Evolutionary conservation across 2,329 filamentous ascomycete genomes (phyloP).

Genomic region (Neodidymelliopsis sp.): DNA sequence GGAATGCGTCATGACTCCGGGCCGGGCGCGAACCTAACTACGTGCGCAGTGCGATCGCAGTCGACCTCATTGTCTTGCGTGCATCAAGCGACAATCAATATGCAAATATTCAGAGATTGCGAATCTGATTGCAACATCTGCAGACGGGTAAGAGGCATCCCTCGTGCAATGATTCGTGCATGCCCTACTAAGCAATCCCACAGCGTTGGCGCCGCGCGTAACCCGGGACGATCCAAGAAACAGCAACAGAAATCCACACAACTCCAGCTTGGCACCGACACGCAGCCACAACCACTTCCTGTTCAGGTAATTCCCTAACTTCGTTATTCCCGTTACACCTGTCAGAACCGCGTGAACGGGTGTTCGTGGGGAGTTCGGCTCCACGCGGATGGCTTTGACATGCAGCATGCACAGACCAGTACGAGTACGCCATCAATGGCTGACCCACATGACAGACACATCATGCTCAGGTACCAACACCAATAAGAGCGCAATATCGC

Average conservation of each 20-base stretch:
- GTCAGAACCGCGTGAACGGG: conserved; percentile 20
- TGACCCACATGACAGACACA: conserved; percentile 27
- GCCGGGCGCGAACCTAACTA: conserved; percentile 20
- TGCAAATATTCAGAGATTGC: conserved; percentile 80
- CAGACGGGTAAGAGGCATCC: conserved; percentile 62
- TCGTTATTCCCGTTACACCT: conserved; percentile 26
- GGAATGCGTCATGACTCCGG: conserved; percentile 9
- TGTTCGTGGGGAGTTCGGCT: conserved; percentile 17
- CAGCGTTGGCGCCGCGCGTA: conserved; percentile 38
- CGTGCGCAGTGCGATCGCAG: conserved; percentile 72
- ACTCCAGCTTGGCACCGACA: conserved; percentile 32
- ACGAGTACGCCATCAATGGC: conserved; percentile 6
- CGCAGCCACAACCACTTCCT: conserved; percentile 31
- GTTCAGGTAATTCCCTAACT: conserved; percentile 37
- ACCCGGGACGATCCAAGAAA: conserved; percentile 37
- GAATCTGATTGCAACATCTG: conserved; percentile 66
- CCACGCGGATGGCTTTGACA: neutral
- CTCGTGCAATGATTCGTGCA: conserved; percentile 4
- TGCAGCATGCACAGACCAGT: conserved; percentile 12
- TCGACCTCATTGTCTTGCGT: conserved; percentile 63
- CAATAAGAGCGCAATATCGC: conserved; percentile 39
- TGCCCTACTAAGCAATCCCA: conserved; percentile 33
- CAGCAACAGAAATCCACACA: conserved; percentile 36
- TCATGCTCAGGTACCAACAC: conserved; percentile 36
- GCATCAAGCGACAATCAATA: conserved; percentile 77